These are phyloP conservation scores for Vaccinium myrtillus DNA, from an alignment of 148 eudicot species.

Conservation along the genomic window DNA sequence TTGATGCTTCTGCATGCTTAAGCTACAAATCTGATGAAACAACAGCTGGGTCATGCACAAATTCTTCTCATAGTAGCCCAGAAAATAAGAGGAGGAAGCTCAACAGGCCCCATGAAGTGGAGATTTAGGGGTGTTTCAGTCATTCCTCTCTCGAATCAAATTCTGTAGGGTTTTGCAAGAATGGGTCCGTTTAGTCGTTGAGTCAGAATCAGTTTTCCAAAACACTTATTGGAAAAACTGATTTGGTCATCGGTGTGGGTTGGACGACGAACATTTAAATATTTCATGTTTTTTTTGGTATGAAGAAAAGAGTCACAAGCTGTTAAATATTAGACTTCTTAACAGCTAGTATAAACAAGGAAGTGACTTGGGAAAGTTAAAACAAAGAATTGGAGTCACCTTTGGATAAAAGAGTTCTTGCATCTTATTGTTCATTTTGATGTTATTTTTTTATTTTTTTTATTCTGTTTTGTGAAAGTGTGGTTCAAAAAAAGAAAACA, in stretches of 20 bases:
- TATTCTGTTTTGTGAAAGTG: not conserved
- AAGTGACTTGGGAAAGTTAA: conserved; percentile 12
- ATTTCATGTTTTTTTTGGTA: conserved; percentile 7
- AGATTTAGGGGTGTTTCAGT: conserved; percentile 9
- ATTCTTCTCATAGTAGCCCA: conserved; percentile 43
- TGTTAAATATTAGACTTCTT: conserved; percentile 33
- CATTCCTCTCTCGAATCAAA: not conserved
- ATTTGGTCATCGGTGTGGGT: conserved; percentile 8
- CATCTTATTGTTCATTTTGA: not conserved
- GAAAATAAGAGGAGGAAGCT: conserved; percentile 62
- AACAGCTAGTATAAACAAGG: conserved; percentile 19
- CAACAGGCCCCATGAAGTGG: conserved; percentile 26
- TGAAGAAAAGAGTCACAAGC: conserved; percentile 18
- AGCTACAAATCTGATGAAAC: conserved; percentile 68
- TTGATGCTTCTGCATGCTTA: conserved; percentile 62
- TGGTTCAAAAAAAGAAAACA: not conserved
- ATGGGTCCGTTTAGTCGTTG: not conserved
- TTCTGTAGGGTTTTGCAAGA: not conserved
- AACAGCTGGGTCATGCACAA: conserved; percentile 49
- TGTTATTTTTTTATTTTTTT: not conserved
- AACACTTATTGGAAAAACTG: not conserved
- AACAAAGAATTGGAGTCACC: not conserved
- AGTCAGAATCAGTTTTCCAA: not conserved
- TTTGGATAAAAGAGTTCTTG: not conserved
- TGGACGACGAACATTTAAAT: not conserved